Conservation (phyloP, 805 yeast species). For the Hanseniaspora jakobsenii region DNA sequence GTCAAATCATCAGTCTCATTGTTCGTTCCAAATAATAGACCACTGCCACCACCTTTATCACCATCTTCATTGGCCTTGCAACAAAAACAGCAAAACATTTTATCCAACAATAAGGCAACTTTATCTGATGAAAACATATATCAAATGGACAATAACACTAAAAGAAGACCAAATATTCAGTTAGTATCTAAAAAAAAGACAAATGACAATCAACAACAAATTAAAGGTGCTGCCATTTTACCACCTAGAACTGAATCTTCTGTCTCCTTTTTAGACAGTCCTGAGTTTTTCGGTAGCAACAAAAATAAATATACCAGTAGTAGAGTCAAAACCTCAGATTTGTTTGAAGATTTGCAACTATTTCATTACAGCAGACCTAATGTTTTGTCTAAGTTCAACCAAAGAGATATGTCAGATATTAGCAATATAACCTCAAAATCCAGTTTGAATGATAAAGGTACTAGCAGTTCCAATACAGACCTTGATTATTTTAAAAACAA, state of each 20-base stretch:
- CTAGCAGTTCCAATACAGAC: too few relatives aligned
- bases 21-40: slow-evolving; percentile 3
- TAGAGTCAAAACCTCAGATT: slow-evolving; percentile 11
- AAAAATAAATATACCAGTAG: neutral
- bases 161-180: slow-evolving; percentile 11
- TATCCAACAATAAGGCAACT: too few relatives aligned
- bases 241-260: slow-evolving; percentile 16
- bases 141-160: too few relatives aligned
- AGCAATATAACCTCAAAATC: slow-evolving; percentile 9
- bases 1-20: slow-evolving; percentile 15
- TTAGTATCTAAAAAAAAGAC: neutral
- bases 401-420: neutral
- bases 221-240: slow-evolving; percentile 6
- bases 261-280: slow-evolving; percentile 9
- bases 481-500: slow-evolving; percentile 7
- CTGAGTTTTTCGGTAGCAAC: neutral
- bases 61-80: too few relatives aligned
- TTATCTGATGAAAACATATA: too few relatives aligned
- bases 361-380: slow-evolving; percentile 8
- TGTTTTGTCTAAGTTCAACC: neutral
- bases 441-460: slow-evolving; percentile 3
- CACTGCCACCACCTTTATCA: slow-evolving; percentile 4
- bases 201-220: neutral
- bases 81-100: too few relatives aligned
- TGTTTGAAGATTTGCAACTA: slow-evolving; percentile 6